Evolutionary conservation across 768 basidiomycete species (phyloP).

Genomic region (Termitomyces sp.): DNA sequence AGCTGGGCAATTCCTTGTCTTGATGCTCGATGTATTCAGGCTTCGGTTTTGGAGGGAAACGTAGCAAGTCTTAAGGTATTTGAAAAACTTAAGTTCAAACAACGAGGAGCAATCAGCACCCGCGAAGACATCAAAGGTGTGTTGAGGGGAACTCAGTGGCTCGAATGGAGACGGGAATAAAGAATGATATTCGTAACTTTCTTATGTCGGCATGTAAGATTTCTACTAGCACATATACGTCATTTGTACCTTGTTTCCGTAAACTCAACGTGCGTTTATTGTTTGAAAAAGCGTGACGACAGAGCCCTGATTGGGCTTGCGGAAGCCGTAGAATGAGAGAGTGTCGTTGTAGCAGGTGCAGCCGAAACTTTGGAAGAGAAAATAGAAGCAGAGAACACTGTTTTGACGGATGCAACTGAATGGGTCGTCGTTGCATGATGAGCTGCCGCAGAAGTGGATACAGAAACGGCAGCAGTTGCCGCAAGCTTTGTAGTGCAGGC

Average conservation of each 20-base stretch:
- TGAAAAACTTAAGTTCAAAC: conserved; percentile 8
- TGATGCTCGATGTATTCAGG: conserved; percentile 5
- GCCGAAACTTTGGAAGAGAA: background rate
- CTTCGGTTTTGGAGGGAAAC: conserved; percentile 8
- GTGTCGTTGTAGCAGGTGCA: background rate
- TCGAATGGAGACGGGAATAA: conserved; percentile 6
- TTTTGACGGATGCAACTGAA: background rate
- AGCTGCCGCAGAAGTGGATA: background rate
- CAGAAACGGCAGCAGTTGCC: background rate
- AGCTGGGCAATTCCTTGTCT: conserved; percentile 9
- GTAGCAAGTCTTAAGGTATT: conserved; percentile 10
- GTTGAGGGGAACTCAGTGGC: conserved; percentile 2
- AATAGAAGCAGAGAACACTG: background rate
- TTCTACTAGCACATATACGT: background rate
- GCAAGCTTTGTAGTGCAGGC: conserved; percentile 17
- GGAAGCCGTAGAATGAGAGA: background rate
- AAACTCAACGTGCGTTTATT: background rate
- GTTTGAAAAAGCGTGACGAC: conserved; percentile 10
- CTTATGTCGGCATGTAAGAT: background rate
- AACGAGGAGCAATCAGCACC: background rate
- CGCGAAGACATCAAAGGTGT: conserved; percentile 6
- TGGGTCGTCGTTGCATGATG: background rate
- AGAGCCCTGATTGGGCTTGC: background rate
- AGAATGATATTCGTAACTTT: background rate
- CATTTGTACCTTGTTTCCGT: background rate